Percentiles rank a stretch among this genome's conserved stretches.
Evolutionary conservation across 495 filamentous ascomycete genomes (phyloP).

Genomic region (Elaphomyces granulatus): DNA sequence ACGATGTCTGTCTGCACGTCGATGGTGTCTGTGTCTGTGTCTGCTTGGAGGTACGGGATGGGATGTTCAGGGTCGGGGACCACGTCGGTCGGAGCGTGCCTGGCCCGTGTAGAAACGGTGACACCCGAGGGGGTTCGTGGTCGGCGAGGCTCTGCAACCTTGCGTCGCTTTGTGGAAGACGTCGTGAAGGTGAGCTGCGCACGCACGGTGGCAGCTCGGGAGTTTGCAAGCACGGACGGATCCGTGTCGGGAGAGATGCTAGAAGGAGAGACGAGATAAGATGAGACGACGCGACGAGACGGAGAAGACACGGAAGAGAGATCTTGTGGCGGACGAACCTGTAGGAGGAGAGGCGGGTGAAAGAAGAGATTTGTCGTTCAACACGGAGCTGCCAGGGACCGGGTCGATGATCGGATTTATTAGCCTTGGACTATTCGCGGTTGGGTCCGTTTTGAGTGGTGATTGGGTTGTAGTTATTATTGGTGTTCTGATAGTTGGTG

Average conservation of each 20-base stretch:
- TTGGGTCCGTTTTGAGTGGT: too few relatives aligned
- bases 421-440: too few relatives aligned
- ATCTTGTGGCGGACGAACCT: too few relatives aligned
- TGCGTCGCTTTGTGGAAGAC: slow-evolving; percentile 86
- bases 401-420: too few relatives aligned
- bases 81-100: slow-evolving; percentile 29
- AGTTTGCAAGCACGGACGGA: slow-evolving; percentile 10
- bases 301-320: too few relatives aligned
- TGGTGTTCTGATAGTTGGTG: too few relatives aligned
- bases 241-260: not conserved
- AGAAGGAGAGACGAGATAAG: not conserved
- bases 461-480: too few relatives aligned
- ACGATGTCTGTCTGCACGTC: slow-evolving; percentile 34
- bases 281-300: not conserved
- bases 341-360: too few relatives aligned
- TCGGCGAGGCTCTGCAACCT: slow-evolving; percentile 47
- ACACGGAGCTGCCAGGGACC: too few relatives aligned
- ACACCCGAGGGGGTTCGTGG: slow-evolving; percentile 16
- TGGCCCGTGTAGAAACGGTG: slow-evolving; percentile 20
- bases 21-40: too few relatives aligned
- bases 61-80: slow-evolving; percentile 23
- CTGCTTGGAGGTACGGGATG: slow-evolving; percentile 14
- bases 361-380: too few relatives aligned
- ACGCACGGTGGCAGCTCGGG: slow-evolving; percentile 35
- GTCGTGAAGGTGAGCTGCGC: slow-evolving; percentile 70